Conservation (phyloP, 306 rosid species). For the Sphenostylis stenocarpa region DNA sequence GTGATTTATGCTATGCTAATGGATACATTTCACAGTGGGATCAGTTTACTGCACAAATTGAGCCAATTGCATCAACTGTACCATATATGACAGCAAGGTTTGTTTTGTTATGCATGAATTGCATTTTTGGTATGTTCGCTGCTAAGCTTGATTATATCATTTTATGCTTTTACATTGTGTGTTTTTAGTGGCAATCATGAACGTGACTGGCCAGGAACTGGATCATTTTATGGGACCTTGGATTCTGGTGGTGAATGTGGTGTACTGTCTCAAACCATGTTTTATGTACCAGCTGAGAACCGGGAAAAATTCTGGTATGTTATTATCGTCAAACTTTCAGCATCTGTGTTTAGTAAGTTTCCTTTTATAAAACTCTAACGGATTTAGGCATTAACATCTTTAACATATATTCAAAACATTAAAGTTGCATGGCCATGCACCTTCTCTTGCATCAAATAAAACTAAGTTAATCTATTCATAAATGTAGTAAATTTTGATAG, state of each 20-base stretch:
- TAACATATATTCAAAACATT: constrained; percentile 17
- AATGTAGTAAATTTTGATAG: not conserved
- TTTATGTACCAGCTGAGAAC: constrained; percentile 89
- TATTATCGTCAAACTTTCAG: constrained; percentile 2
- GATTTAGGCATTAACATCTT: constrained; percentile 9
- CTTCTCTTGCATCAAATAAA: not conserved
- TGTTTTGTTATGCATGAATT: not conserved
- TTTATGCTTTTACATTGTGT: constrained; percentile 14
- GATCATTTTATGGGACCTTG: constrained; percentile 76
- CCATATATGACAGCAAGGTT: constrained; percentile 97
- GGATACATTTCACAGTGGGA: constrained; percentile 99
- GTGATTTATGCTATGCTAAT: constrained; percentile 85
- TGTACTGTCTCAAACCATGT: constrained; percentile 79
- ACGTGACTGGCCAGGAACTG: constrained; percentile 93
- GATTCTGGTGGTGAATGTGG: constrained; percentile 99
- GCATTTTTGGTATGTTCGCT: not conserved
- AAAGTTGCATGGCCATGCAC: constrained; percentile 20
- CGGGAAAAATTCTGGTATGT: constrained; percentile 78
- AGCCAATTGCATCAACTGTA: constrained; percentile 87
- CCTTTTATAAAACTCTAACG: not conserved
- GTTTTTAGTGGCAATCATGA: constrained; percentile 88
- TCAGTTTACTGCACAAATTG: constrained; percentile 88
- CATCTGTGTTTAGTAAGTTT: constrained; percentile 8
- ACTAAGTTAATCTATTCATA: not conserved
- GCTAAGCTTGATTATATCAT: constrained; percentile 30